Evolutionary conservation across 139 green algal genomes (phyloP).

Genomic region (Closterium sp.): DNA sequence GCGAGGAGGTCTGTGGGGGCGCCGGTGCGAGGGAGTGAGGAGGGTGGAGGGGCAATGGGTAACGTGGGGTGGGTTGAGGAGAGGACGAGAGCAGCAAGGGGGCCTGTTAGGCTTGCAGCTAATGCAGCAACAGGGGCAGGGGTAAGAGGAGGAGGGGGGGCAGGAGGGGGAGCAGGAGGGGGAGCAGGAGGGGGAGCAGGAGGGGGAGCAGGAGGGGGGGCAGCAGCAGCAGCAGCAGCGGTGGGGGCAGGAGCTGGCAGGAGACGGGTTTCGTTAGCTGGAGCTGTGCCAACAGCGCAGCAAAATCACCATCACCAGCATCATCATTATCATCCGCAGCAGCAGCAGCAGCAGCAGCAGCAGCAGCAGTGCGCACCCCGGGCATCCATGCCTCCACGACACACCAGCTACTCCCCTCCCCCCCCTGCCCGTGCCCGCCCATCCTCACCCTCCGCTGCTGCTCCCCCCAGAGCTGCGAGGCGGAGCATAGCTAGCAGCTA

Average conservation of each 20-base stretch:
- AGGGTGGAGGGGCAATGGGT: background rate
- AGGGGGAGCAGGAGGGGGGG: background rate
- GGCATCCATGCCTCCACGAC: background rate
- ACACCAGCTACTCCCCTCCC: background rate
- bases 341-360: background rate
- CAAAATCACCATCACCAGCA: background rate
- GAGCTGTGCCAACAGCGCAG: background rate
- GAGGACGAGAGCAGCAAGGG: background rate
- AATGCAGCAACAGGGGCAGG: slow-evolving; percentile 1
- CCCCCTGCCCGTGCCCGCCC: background rate
- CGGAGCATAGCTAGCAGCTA: background rate
- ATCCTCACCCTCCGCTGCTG: background rate
- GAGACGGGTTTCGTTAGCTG: background rate
- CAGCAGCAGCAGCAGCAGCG: background rate
- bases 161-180: background rate
- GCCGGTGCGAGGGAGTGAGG: background rate
- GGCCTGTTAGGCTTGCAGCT: background rate
- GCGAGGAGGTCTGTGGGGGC: background rate
- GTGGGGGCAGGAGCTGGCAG: background rate
- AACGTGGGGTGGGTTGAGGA: too few species aligned
- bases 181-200: background rate
- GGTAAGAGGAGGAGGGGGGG: background rate
- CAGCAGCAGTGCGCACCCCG: background rate
- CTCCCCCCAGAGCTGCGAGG: background rate
- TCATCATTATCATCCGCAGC: background rate